A percentile compares a stretch with the other conserved stretches of the same genome.
Evolutionary conservation across 2,329 filamentous ascomycete species (phyloP).

Genomic region (Alternaria longipes): DNA sequence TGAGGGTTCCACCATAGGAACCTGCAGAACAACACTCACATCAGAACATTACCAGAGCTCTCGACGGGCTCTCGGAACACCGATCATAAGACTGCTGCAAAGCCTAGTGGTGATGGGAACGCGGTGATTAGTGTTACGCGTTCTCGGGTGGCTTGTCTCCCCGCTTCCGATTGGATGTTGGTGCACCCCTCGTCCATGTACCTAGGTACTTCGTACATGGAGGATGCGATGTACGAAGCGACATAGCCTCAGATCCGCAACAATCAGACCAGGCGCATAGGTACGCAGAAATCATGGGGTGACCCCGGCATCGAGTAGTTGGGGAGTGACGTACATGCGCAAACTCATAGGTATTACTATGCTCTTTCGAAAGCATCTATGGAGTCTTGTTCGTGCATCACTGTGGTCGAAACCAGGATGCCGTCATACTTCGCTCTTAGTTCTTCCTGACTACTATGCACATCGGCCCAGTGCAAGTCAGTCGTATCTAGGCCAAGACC

Average conservation of each 20-base stretch:
- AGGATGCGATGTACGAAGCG: neutral
- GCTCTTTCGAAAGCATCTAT: neutral
- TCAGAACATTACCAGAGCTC: neutral
- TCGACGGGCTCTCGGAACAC: neutral
- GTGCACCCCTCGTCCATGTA: neutral
- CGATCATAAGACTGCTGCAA: neutral
- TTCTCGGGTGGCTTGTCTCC: too few species aligned
- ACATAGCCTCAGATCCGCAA: neutral
- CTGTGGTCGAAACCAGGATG: slow-evolving; percentile 11
- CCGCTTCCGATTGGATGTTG: neutral
- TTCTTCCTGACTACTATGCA: slow-evolving; percentile 20
- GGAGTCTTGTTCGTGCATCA: neutral
- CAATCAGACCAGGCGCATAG: slow-evolving; percentile 4
- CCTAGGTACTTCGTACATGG: neutral
- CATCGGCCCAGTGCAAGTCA: slow-evolving; percentile 11
- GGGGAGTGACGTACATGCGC: neutral
- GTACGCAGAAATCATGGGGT: neutral
- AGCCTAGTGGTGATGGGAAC: neutral
- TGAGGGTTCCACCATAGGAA: neutral
- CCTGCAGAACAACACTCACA: too few species aligned
- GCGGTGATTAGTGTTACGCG: too few species aligned
- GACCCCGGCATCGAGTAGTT: neutral
- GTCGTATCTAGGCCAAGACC: neutral
- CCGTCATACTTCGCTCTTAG: slow-evolving; percentile 11
- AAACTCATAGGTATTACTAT: neutral